Conservation (phyloP, 306 rosid genomes). For the Prinsepia uniflora region DNA sequence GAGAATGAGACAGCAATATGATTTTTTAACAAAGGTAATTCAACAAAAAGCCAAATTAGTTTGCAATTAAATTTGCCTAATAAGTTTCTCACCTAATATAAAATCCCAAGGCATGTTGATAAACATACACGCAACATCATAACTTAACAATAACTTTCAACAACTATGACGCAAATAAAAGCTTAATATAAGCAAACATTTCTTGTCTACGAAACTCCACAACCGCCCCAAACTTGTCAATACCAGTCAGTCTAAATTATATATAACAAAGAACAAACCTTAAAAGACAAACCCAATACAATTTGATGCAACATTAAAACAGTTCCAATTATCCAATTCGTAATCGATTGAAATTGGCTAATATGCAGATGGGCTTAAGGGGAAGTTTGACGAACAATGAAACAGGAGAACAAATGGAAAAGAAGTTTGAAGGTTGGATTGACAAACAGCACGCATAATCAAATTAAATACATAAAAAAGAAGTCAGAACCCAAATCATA, state of each 20-base stretch:
- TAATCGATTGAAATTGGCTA: neutral
- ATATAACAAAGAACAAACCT: neutral
- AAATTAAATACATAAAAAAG: constrained; percentile 37
- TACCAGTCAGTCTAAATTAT: neutral
- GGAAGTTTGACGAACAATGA: constrained; percentile 8
- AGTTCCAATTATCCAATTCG: too few species aligned
- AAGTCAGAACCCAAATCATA: constrained; percentile 46
- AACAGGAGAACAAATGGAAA: constrained; percentile 8
- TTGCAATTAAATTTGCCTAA: neutral
- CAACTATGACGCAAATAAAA: neutral
- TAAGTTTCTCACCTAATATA: neutral
- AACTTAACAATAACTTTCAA: neutral
- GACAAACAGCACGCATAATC: constrained; percentile 55
- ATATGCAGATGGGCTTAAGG: neutral
- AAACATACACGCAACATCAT: neutral
- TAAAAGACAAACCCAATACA: neutral
- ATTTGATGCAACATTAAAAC: neutral
- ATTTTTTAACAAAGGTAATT: too few species aligned
- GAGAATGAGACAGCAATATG: too few species aligned
- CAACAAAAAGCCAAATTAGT: neutral
- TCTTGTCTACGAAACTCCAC: too few species aligned
- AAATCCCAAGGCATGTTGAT: neutral
- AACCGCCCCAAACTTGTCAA: neutral
- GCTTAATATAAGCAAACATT: too few species aligned
- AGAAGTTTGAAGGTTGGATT: constrained; percentile 46